These are phyloP conservation scores for Tulasnella sp. DNA, from an alignment of 768 basidiomycete genomes.

Conservation along the genomic window DNA sequence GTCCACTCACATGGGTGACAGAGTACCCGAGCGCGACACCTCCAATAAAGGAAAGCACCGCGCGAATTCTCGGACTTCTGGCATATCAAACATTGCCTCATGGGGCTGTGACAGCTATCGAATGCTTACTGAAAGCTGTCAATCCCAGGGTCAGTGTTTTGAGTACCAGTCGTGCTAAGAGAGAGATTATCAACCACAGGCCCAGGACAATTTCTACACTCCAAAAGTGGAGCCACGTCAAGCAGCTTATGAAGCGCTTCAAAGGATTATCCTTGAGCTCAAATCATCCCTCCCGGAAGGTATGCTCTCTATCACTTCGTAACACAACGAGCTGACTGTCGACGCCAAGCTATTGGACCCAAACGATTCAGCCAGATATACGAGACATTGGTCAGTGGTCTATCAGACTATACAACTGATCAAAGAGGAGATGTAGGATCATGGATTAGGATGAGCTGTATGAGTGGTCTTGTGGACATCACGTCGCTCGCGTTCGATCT, in stretches of 20 bases:
- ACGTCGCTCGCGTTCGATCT: constrained; percentile 38
- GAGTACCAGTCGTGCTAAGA: not conserved
- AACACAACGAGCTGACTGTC: constrained; percentile 8
- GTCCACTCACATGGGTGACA: constrained; percentile 28
- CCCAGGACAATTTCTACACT: constrained; percentile 25
- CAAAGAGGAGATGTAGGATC: constrained; percentile 96
- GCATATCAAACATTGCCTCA: constrained; percentile 48
- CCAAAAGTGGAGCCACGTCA: constrained; percentile 47
- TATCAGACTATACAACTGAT: constrained; percentile 86
- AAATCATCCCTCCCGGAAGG: constrained; percentile 6
- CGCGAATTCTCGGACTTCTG: constrained; percentile 53
- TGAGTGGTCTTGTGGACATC: constrained; percentile 49
- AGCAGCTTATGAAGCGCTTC: constrained; percentile 30
- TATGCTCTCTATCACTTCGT: not conserved
- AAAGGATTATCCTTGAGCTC: constrained; percentile 11
- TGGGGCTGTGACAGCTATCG: constrained; percentile 42
- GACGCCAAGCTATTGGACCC: constrained; percentile 37
- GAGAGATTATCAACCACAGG: constrained; percentile 16
- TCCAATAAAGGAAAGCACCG: constrained; percentile 59
- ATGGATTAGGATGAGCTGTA: constrained; percentile 76
- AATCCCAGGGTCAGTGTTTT: constrained; percentile 38
- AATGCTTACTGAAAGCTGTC: constrained; percentile 49
- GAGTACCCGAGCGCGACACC: constrained; percentile 45
- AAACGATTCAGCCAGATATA: constrained; percentile 38
- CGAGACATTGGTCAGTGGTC: constrained; percentile 44